Conservation (phyloP, 2,329 filamentous ascomycete genomes). For the Aspergillus hiratsukae region DNA sequence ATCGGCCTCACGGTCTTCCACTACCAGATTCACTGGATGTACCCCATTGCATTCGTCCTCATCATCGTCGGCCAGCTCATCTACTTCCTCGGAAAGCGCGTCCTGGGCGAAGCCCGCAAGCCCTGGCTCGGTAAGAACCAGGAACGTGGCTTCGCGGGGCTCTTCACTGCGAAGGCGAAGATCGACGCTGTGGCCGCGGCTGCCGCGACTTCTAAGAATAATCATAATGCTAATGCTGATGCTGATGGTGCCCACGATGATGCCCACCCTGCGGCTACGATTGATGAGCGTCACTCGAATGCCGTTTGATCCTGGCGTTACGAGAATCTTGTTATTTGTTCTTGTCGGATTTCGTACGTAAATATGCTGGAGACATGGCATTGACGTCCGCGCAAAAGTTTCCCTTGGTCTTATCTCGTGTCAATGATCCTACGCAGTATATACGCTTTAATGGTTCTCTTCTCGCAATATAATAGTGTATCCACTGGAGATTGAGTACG, state of each 20-base stretch:
- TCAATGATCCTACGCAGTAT: neutral
- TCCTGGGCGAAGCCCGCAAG: conserved; percentile 84
- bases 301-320: conserved; percentile 2
- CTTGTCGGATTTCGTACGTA: neutral
- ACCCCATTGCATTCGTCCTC: conserved; percentile 90
- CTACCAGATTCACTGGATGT: conserved; percentile 77
- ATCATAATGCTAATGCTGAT: conserved; percentile 8
- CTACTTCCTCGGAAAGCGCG: conserved; percentile 80
- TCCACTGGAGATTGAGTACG: neutral
- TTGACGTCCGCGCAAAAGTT: neutral
- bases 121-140: conserved; percentile 90
- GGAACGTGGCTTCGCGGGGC: conserved; percentile 70
- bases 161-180: conserved; percentile 80
- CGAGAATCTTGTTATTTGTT: neutral
- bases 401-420: neutral
- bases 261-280: neutral
- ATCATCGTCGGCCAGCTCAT: conserved; percentile 81
- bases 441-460: neutral
- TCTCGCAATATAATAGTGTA: neutral
- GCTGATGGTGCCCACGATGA: neutral
- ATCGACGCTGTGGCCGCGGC: conserved; percentile 39
- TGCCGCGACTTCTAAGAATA: conserved; percentile 7
- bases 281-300: conserved; percentile 3
- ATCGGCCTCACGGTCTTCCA: conserved; percentile 87
- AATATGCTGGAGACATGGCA: neutral